These are phyloP conservation scores for Ephemerocybe angulata DNA, from an alignment of 768 basidiomycete species.

Conservation along the genomic window DNA sequence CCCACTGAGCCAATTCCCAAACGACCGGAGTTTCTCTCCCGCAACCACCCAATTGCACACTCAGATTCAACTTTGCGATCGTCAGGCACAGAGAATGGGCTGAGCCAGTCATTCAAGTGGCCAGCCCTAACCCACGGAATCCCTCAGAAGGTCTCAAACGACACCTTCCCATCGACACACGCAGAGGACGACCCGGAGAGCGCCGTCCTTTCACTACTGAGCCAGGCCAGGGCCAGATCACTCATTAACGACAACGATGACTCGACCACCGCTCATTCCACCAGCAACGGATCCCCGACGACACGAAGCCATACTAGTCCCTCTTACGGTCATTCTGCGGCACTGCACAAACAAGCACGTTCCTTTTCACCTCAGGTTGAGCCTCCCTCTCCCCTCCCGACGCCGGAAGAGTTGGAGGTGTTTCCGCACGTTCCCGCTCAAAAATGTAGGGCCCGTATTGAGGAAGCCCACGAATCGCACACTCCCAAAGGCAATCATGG, in stretches of 20 bases:
- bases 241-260: constrained; percentile 8
- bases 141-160: too few relatives aligned
- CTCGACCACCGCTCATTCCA: background rate
- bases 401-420: constrained; percentile 7
- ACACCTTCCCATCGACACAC: constrained; percentile 1
- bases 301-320: background rate
- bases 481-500: background rate
- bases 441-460: too few relatives aligned
- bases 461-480: background rate
- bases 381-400: constrained; percentile 9
- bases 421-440: constrained; percentile 1
- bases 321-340: background rate
- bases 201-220: constrained; percentile 3
- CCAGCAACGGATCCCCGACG: background rate
- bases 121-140: too few relatives aligned
- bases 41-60: background rate
- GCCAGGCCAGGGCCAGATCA: background rate
- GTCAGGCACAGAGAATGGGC: background rate
- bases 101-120: too few relatives aligned
- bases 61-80: background rate
- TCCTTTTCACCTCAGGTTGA: constrained; percentile 5
- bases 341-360: background rate
- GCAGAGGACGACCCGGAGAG: constrained; percentile 3
- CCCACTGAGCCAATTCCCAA: background rate
- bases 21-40: background rate